Base-by-base conservation (phyloP, 2,329 filamentous ascomycete species). In the Hyphodiscus sp. region DNA sequence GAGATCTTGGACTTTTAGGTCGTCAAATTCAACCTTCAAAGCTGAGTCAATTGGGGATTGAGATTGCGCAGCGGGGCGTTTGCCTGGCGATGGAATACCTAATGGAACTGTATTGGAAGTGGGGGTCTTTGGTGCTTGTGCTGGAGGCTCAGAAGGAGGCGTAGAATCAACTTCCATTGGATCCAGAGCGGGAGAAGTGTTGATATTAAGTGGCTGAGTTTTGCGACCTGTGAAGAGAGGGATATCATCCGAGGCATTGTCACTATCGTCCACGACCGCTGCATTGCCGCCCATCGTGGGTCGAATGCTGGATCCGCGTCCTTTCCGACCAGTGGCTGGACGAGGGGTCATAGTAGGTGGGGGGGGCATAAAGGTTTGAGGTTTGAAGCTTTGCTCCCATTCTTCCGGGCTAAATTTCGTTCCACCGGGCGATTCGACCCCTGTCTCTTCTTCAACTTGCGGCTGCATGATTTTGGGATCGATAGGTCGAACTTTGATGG, bases 151-250 rank as follows among this genome's bases (percentile, higher is more conserved):
- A 15, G 63, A 58, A 10, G 54, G 58, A 47, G 62, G 49, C 47
- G 80, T 79, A 4, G 78, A 74, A 61, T 86, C 82, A 49, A 86
- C 83, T 58, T 86, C 82, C 82, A 86, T 86, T 15, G 81, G 80
- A 53, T 77, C 79, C 2, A 80, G 78, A 57, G 77, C 81, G 29
- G 49, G 38, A 18, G 43, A 29, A n/a, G 20, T 23, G 7, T 23
- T 29, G 29, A 30, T 42, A 8, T 51, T 19, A 23, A 20, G 55
- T 41, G 18, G 49, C 42, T 46, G 54, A 29, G 10, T 51, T 20
- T 53, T 38, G 73, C 73, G 11, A 67, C 65, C 54, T 20, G 43
- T 60, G 45, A 65, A 68, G 1, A 63, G 50, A 23, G 63, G 60
- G 9, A 65, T 64, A 15, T 60, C 61, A 50, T 66, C 63, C 30